These are phyloP conservation scores for Oidiodendron maius DNA, from an alignment of 495 filamentous ascomycete species.

Conservation along the genomic window DNA sequence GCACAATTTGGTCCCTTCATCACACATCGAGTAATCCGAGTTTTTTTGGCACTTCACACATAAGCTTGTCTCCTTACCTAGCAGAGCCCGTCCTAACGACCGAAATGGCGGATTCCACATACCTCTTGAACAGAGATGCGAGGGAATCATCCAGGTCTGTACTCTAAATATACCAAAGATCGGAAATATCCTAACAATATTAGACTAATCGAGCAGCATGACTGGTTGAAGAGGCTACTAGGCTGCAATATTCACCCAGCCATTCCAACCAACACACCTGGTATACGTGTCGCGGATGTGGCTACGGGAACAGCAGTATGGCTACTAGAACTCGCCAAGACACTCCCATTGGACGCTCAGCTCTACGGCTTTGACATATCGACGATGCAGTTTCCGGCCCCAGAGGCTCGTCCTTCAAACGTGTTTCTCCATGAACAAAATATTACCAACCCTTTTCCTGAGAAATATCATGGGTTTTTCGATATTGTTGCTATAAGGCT, in stretches of 20 bases:
- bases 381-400: constrained; percentile 25
- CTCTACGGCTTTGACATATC: constrained; percentile 35
- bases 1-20: too few relatives aligned
- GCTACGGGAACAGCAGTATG: constrained; percentile 23
- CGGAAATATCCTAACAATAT: neutral
- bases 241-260: constrained; percentile 9
- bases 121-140: neutral
- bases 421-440: constrained; percentile 28
- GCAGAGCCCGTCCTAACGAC: too few relatives aligned
- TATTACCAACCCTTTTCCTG: constrained; percentile 29
- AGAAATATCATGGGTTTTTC: constrained; percentile 25
- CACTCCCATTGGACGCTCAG: constrained; percentile 22
- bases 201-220: constrained; percentile 9
- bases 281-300: constrained; percentile 20
- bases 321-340: constrained; percentile 26
- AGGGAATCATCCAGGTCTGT: neutral
- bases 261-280: neutral
- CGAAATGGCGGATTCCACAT: neutral
- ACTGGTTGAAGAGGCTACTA: neutral
- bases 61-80: too few relatives aligned
- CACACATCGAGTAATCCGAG: too few relatives aligned
- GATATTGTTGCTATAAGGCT: constrained; percentile 35
- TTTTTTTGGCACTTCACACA: too few relatives aligned
- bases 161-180: neutral
- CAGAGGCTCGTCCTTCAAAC: constrained; percentile 22